Evolutionary conservation across 2,329 filamentous ascomycete species (phyloP), one percentile per base, ranked within the genome.

Genomic region (Xylaria sp.): DNA sequence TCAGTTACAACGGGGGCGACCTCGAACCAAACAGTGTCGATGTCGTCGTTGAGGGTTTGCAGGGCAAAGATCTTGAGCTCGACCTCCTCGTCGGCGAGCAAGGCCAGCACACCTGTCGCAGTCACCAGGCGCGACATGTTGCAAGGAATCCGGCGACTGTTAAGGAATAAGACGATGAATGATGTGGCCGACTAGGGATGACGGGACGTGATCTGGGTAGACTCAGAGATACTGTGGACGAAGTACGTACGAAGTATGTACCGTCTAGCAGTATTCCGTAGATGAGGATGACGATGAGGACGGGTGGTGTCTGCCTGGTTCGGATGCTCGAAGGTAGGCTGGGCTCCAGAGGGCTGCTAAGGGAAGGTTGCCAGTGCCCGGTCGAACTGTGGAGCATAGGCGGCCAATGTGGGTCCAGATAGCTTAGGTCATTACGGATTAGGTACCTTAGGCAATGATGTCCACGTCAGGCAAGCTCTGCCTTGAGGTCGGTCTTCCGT

Each of bases 21-120:
- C 77, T 99, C 94, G 63, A 92, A 95, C 94, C 94, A 99, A 68
- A 99, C 86, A 65, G 93, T 89, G 76, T 97, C 92, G 70, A 99
- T 96, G 73, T 97, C 90, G 69, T 94, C 90, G 77, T 99, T 96
- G 71, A 99, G 85, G 67, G 91, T 92, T 79, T 96, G 90, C 67
- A 99, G 83, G 66, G 94, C 94, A 74, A 97, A 99, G 69, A 93
- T 86, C 81, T 92, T 92, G 76, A 99, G 87, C 76, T 96, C 91
- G 59, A 90, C 85, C 77, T 97, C 94, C 69, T 95, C 92, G 74
- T 99, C 94, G 67, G 91, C 89, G 64, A 99, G 85, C 76, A 97
- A 97, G 79, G 92, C 93, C 73, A 99, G 85, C 61, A 99, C 87
- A 76, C 94, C 94, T 67, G 91, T 93, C 67, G 94, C 94, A 69